Percentiles rank a stretch among this genome's conserved stretches.
phyloP scores from a whole-genome alignment of 768 basidiomycete genomes.

The Flagelloscypha sp. region DNA sequence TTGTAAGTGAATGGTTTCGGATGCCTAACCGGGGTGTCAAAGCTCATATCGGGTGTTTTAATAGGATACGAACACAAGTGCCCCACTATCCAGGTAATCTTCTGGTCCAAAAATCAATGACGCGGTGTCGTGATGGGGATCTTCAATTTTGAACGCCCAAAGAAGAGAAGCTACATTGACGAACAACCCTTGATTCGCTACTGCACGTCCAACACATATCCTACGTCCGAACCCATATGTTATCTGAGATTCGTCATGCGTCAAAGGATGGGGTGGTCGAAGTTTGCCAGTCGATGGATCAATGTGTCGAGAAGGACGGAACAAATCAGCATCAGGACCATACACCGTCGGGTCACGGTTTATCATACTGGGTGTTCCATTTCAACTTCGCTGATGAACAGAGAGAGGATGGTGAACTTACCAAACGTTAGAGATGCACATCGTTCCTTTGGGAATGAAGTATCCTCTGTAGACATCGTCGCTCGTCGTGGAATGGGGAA shows the following conservation, averaged over 20 bases:
- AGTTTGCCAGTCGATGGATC: slow-evolving; percentile 14
- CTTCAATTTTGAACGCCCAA: slow-evolving; percentile 9
- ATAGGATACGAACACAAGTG: slow-evolving; percentile 12
- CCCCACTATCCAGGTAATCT: slow-evolving; percentile 5
- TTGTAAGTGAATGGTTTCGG: background rate
- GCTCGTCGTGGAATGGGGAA: slow-evolving; percentile 15
- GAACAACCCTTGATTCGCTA: slow-evolving; percentile 11
- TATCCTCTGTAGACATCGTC: slow-evolving; percentile 7
- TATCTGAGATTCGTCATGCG: slow-evolving; percentile 23
- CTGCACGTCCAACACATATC: slow-evolving; percentile 14
- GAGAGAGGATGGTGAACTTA: background rate
- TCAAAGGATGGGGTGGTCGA: slow-evolving; percentile 14
- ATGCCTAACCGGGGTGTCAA: background rate
- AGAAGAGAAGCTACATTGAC: slow-evolving; percentile 10
- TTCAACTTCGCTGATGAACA: background rate
- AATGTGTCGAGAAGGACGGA: slow-evolving; percentile 19
- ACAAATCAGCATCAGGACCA: slow-evolving; percentile 16
- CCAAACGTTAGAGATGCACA: slow-evolving; percentile 5
- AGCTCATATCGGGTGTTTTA: slow-evolving; percentile 9
- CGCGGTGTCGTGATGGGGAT: too few relatives aligned
- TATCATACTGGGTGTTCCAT: slow-evolving; percentile 12
- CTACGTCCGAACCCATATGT: slow-evolving; percentile 24
- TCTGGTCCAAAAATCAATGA: slow-evolving; percentile 6
- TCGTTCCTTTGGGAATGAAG: slow-evolving; percentile 8
- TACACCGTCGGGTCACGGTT: slow-evolving; percentile 20